A percentile compares a stretch with the other conserved stretches of the same genome.
Conservation (phyloP, 148 eudicot species). For the Dianthus caryophyllus region DNA sequence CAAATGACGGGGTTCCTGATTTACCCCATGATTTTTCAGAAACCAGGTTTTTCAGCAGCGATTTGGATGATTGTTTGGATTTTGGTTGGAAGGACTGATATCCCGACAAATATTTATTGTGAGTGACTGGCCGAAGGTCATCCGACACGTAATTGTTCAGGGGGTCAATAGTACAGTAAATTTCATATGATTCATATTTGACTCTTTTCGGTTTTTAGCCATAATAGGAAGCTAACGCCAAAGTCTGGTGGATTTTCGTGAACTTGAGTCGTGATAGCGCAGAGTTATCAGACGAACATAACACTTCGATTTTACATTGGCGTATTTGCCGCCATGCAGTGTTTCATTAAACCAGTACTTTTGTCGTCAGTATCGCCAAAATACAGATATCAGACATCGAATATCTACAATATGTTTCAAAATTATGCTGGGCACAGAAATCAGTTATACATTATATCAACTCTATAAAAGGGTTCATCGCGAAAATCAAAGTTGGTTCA, state of each 20-base stretch:
- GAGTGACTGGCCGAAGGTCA: conserved; percentile 18
- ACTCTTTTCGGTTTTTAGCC: conserved; percentile 23
- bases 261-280: too few relatives aligned
- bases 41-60: conserved; percentile 54
- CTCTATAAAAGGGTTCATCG: too few relatives aligned
- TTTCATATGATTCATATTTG: conserved; percentile 18
- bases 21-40: conserved; percentile 58
- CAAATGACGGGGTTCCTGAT: conserved; percentile 67
- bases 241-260: conserved; percentile 12
- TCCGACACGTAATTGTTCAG: conserved; percentile 18
- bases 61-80: conserved; percentile 63
- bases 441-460: too few relatives aligned
- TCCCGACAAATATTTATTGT: background rate
- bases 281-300: too few relatives aligned
- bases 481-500: too few relatives aligned
- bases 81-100: conserved; percentile 74
- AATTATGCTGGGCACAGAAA: background rate
- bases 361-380: too few relatives aligned
- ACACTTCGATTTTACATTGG: too few relatives aligned
- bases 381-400: background rate
- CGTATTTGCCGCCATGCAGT: background rate
- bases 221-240: conserved; percentile 21
- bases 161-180: conserved; percentile 42
- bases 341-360: too few relatives aligned
- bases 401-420: background rate